phyloP scores from a whole-genome alignment of 1,284 basidiomycete species.

The Austropuccinia psidii region DNA sequence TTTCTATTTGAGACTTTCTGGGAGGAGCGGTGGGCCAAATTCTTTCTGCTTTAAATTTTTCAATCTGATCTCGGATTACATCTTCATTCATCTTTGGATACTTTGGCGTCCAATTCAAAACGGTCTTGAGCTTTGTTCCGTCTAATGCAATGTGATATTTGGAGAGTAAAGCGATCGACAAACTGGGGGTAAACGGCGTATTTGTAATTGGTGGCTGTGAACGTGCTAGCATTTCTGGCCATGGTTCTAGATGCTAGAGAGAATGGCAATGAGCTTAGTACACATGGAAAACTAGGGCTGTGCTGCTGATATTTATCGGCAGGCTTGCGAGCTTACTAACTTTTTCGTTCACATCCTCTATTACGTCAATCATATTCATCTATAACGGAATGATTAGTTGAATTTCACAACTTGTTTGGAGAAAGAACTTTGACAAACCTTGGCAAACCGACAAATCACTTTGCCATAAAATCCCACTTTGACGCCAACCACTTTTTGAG shows the following conservation, averaged over 20 bases:
- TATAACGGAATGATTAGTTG: background rate
- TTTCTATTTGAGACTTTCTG: too few species aligned
- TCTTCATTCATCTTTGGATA: slow-evolving; percentile 39
- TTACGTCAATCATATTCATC: slow-evolving; percentile 34
- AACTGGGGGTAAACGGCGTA: slow-evolving; percentile 70
- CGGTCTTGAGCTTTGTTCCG: slow-evolving; percentile 63
- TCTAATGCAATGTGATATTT: slow-evolving; percentile 55
- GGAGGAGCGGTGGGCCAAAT: slow-evolving; percentile 40
- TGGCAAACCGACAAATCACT: slow-evolving; percentile 56
- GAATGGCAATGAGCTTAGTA: background rate
- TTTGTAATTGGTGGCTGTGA: slow-evolving; percentile 67
- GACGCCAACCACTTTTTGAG: slow-evolving; percentile 69
- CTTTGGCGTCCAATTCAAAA: slow-evolving; percentile 38
- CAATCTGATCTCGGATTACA: slow-evolving; percentile 36
- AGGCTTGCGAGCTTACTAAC: background rate
- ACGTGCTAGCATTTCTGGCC: slow-evolving; percentile 70
- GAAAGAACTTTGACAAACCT: slow-evolving; percentile 50
- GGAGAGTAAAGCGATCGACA: slow-evolving; percentile 54
- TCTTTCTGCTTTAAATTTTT: slow-evolving; percentile 39
- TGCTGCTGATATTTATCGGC: slow-evolving; percentile 35
- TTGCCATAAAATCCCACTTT: slow-evolving; percentile 48
- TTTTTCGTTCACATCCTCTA: slow-evolving; percentile 35
- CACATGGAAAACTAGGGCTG: background rate
- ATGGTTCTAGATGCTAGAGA: slow-evolving; percentile 61
- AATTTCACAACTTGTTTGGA: background rate